A percentile compares a stretch with the other conserved stretches of the same genome.
phyloP scores from a whole-genome alignment of 2,329 filamentous ascomycete species.

The Penicillium sumatraense region DNA sequence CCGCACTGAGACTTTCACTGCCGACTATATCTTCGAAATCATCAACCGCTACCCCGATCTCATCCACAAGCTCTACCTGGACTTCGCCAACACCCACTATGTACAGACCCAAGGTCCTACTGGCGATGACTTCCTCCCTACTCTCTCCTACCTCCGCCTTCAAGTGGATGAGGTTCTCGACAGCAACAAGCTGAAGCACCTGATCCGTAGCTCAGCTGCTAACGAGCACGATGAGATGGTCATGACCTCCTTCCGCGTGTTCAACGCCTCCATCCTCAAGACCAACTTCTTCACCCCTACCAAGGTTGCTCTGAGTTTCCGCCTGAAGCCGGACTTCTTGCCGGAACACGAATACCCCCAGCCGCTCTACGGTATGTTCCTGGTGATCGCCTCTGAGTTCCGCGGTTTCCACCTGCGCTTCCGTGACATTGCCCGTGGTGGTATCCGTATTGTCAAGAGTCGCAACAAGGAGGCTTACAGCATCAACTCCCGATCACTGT shows the following conservation, averaged over 20 bases:
- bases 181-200: constrained; percentile 72
- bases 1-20: constrained; percentile 94
- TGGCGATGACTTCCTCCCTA: constrained; percentile 71
- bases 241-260: constrained; percentile 93
- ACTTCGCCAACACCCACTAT: constrained; percentile 87
- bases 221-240: constrained; percentile 99
- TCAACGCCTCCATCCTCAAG: constrained; percentile 92
- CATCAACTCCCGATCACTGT: constrained; percentile 94
- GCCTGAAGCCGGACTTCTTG: constrained; percentile 78
- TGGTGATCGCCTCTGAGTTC: constrained; percentile 95
- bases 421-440: constrained; percentile 93
- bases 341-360: constrained; percentile 92
- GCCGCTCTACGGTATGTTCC: constrained; percentile 95
- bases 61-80: constrained; percentile 84
- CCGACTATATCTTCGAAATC: constrained; percentile 97
- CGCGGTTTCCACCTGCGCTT: constrained; percentile 97
- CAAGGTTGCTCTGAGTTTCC: constrained; percentile 97
- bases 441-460: constrained; percentile 98
- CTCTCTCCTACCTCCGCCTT: constrained; percentile 68
- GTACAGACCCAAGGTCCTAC: constrained; percentile 65
- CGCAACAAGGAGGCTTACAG: constrained; percentile 93
- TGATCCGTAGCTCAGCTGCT: constrained; percentile 76
- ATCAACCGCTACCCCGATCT: constrained; percentile 88
- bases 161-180: constrained; percentile 75
- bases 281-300: constrained; percentile 98